Conservation (phyloP, 495 filamentous ascomycete genomes). For the Pyrenopolyporus hunteri region DNA sequence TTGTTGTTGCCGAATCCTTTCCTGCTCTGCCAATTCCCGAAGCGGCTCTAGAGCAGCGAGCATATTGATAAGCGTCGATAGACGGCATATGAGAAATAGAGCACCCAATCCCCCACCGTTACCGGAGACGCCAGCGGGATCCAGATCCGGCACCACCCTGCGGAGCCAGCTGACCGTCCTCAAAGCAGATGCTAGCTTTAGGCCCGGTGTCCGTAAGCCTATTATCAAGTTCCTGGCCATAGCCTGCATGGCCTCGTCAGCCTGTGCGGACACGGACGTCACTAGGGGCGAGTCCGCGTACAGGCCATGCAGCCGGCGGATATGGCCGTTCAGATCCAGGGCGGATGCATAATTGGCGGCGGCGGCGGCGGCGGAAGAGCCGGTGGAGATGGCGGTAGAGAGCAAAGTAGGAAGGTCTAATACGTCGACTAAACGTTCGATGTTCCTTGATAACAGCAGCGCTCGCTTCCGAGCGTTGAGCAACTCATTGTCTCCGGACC, state of each 20-base stretch:
- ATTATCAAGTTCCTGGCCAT: slow-evolving; percentile 87
- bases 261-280: slow-evolving; percentile 72
- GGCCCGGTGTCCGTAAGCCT: slow-evolving; percentile 72
- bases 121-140: slow-evolving; percentile 53
- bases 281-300: slow-evolving; percentile 82
- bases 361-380: slow-evolving; percentile 48
- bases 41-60: slow-evolving; percentile 87
- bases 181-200: slow-evolving; percentile 91
- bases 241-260: slow-evolving; percentile 85
- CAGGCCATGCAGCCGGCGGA: slow-evolving; percentile 80
- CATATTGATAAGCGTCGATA: slow-evolving; percentile 78
- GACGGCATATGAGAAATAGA: slow-evolving; percentile 84
- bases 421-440: slow-evolving; percentile 88
- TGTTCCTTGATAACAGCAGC: slow-evolving; percentile 84
- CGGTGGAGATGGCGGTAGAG: slow-evolving; percentile 59
- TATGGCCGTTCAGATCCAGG: slow-evolving; percentile 91
- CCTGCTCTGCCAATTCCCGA: slow-evolving; percentile 87
- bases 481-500: slow-evolving; percentile 68
- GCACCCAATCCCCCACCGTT: slow-evolving; percentile 66
- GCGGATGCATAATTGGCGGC: slow-evolving; percentile 81
- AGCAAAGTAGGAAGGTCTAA: slow-evolving; percentile 90
- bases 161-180: slow-evolving; percentile 92
- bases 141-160: slow-evolving; percentile 81
- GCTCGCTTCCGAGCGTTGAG: slow-evolving; percentile 80
- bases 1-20: slow-evolving; percentile 59